These are phyloP conservation scores for Suillus lakei DNA, from an alignment of 768 basidiomycete species.

Conservation along the genomic window DNA sequence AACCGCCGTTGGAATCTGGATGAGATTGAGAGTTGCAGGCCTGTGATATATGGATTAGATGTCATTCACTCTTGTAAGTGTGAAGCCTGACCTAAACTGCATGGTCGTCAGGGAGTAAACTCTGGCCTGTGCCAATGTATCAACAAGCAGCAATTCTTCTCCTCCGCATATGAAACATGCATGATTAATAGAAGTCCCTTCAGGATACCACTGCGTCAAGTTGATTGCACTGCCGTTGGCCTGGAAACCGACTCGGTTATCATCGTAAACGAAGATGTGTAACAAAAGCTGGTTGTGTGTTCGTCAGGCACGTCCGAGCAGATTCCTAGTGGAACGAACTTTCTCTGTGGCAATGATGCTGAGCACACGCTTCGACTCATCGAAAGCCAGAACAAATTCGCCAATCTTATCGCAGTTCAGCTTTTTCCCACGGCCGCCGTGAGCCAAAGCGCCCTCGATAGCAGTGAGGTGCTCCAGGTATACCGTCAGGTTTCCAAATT, in stretches of 20 bases:
- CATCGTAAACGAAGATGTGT: constrained; percentile 54
- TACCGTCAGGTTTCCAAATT: constrained; percentile 37
- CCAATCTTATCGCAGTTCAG: constrained; percentile 54
- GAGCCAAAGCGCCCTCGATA: constrained; percentile 38
- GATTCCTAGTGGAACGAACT: constrained; percentile 26
- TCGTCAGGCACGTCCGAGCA: background rate
- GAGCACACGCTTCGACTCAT: constrained; percentile 55
- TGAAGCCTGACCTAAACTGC: constrained; percentile 52
- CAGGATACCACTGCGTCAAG: constrained; percentile 48
- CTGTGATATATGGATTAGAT: constrained; percentile 28
- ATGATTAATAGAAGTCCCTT: constrained; percentile 31
- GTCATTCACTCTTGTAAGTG: background rate
- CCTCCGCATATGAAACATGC: constrained; percentile 51
- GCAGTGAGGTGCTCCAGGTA: constrained; percentile 40
- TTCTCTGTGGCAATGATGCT: constrained; percentile 48
- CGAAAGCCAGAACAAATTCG: constrained; percentile 51
- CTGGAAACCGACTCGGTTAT: constrained; percentile 45
- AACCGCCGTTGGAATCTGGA: constrained; percentile 36
- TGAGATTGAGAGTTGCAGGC: constrained; percentile 48
- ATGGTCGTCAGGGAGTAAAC: constrained; percentile 58
- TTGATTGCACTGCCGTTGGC: constrained; percentile 45
- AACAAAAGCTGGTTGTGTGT: constrained; percentile 35
- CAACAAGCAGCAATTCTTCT: constrained; percentile 59
- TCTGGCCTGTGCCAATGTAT: constrained; percentile 45
- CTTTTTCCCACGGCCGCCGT: constrained; percentile 27